Evolutionary conservation across 116 monocot species (phyloP), one percentile per base, ranked within the genome.

Genomic region (Trichopus zeylanicus): DNA sequence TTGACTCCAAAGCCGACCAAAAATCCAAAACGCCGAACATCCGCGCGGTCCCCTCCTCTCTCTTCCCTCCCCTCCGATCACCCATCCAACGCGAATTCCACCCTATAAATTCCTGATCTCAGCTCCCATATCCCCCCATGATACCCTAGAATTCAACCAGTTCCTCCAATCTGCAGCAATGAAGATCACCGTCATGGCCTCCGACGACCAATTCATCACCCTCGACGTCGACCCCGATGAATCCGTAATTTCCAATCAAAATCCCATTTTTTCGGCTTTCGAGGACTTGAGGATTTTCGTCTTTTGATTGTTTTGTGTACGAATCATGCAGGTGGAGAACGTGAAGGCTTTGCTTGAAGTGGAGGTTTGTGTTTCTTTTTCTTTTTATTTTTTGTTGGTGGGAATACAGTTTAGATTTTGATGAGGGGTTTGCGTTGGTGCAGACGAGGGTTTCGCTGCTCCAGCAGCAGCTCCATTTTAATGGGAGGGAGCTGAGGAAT

Each of bases 281-380:
- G n/a, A n/a, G n/a, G n/a, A 31, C 49, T 51, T 5, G 2, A 28
- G 24, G 12, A n/a, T 12, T 52, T 61, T 46, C 34, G 2, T 20
- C n/a, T n/a, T n/a, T n/a, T n/a, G n/a, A n/a, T n/a, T n/a, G n/a
- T n/a, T n/a, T n/a, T 34, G n/a, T 22, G 33, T 3, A n/a, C n/a
- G n/a, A n/a, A 13, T 11, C 32, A 48, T 47, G 55, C 64, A 97
- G 97, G 97, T 97, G 24, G 97, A 97, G 77, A 97, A 97, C 68
- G 87, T 97, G 64, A 97, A 97, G 57, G 97, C 97, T n/a, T 74
- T 97, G n/a, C 82, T 97, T 46, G 97, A 97, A 65, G 97, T 97
- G 22, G 97, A 97, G 91, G 97, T 97, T n/a, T n/a, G n/a, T n/a
- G n/a, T n/a, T 55, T n/a, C 4, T 7, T 23, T 7, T 29, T 10